These are phyloP conservation scores for Rhizoclosmatium sp. DNA, from an alignment of 192 early-diverging fungal genomes.

Conservation along the genomic window DNA sequence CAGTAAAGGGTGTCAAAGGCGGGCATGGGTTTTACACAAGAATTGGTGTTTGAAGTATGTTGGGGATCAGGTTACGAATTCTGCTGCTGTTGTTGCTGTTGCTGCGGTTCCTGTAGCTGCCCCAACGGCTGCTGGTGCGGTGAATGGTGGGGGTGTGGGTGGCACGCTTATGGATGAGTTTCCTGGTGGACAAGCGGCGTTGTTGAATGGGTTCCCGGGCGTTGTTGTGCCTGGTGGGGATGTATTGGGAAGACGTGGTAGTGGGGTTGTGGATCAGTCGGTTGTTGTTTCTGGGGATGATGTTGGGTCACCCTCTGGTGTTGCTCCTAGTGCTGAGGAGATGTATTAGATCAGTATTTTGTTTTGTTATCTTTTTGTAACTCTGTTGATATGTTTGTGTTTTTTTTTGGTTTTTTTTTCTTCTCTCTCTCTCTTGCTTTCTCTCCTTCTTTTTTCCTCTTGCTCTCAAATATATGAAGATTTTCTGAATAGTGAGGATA, in stretches of 20 bases:
- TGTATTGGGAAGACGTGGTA: not conserved
- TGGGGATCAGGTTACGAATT: conserved; percentile 3
- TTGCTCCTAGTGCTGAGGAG: not conserved
- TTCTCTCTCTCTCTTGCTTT: not conserved
- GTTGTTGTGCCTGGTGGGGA: not conserved
- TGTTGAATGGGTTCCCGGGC: not conserved
- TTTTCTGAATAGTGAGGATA: no score
- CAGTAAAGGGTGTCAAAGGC: conserved; percentile 39
- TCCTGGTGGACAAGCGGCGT: not conserved
- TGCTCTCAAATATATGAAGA: no score
- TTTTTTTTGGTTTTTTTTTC: conserved; percentile 9
- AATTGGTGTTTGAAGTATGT: conserved; percentile 46
- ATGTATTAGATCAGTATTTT: conserved; percentile 16
- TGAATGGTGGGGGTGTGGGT: not conserved
- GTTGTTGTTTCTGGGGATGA: not conserved
- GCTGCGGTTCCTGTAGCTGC: not conserved
- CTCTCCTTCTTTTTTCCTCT: no score
- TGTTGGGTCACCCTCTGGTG: not conserved
- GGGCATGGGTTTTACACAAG: conserved; percentile 42
- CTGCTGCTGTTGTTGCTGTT: not conserved
- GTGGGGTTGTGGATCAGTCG: not conserved
- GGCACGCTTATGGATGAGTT: not conserved
- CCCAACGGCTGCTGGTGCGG: not conserved
- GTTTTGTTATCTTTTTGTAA: not conserved
- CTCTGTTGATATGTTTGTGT: not conserved